phyloP scores from a whole-genome alignment of 2,329 filamentous ascomycete genomes.

The Conoideocrella luteorostrata region DNA sequence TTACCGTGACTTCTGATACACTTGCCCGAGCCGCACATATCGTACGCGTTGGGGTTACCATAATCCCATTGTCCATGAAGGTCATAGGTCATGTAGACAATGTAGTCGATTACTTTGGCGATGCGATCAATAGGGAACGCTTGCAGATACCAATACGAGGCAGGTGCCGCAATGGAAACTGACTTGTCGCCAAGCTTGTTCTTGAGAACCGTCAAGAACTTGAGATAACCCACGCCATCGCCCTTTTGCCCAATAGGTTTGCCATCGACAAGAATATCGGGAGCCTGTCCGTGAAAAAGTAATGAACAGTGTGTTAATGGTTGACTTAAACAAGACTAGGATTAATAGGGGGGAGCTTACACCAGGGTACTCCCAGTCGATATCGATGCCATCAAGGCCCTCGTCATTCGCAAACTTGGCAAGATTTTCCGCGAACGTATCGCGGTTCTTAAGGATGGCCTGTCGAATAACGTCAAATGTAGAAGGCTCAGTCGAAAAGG shows the following conservation, averaged over 20 bases:
- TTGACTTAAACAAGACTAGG: too few species aligned
- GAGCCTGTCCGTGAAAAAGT: too few species aligned
- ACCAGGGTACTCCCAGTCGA: conserved; percentile 36
- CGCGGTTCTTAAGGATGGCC: conserved; percentile 23
- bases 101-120: conserved; percentile 21
- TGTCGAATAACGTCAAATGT: conserved; percentile 17
- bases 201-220: conserved; percentile 1
- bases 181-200: conserved; percentile 14
- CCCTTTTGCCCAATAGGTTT: too few species aligned
- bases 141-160: conserved; percentile 29
- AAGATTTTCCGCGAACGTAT: conserved; percentile 26
- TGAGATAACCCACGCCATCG: conserved; percentile 1
- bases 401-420: conserved; percentile 29
- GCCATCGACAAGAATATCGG: too few species aligned
- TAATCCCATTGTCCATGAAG: conserved; percentile 25
- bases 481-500: conserved; percentile 16
- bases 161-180: conserved; percentile 23
- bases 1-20: conserved; percentile 8
- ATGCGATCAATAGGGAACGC: conserved; percentile 23
- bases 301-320: too few species aligned
- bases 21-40: background rate
- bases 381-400: conserved; percentile 30
- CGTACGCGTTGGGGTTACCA: conserved; percentile 1
- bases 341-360: too few species aligned
- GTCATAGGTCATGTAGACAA: conserved; percentile 27